Percentiles rank a stretch among this genome's conserved stretches.
Evolutionary conservation across 371 early-diverging fungal species (phyloP).

Genomic region (Actinomortierella ambigua): DNA sequence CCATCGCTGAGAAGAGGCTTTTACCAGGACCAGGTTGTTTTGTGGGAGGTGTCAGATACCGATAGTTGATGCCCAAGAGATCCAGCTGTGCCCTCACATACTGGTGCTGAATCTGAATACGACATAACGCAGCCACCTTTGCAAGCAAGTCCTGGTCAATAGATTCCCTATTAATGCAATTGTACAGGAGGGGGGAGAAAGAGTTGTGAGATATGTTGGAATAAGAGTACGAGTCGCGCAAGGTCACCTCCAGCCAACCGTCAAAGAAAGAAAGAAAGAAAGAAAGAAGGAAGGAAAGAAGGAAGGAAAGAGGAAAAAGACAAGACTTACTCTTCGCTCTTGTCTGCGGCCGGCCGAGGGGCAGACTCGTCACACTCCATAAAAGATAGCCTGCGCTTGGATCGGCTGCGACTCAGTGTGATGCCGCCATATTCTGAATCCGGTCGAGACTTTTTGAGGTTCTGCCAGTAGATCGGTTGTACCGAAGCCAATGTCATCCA

Average conservation of each 20-base stretch:
- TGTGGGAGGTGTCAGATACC: neutral
- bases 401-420: too few relatives aligned
- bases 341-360: too few relatives aligned
- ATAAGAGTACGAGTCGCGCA: too few relatives aligned
- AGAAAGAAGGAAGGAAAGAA: too few relatives aligned
- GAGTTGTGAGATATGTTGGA: too few relatives aligned
- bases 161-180: conserved; percentile 12
- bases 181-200: neutral
- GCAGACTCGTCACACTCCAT: too few relatives aligned
- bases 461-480: conserved; percentile 31
- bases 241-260: too few relatives aligned
- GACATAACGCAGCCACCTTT: conserved; percentile 33
- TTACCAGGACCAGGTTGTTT: neutral
- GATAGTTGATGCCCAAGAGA: conserved; percentile 30
- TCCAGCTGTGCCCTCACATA: conserved; percentile 23
- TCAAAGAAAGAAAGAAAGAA: too few relatives aligned
- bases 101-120: conserved; percentile 26
- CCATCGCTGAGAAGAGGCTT: conserved; percentile 3
- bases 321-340: too few relatives aligned
- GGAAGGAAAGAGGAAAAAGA: too few relatives aligned
- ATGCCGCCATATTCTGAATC: too few relatives aligned
- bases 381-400: too few relatives aligned
- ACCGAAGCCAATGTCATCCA: conserved; percentile 31
- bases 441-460: neutral
- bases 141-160: conserved; percentile 32